These are phyloP conservation scores for Litsea cubeba DNA, from an alignment of 164 flowering plant species.

Conservation along the genomic window DNA sequence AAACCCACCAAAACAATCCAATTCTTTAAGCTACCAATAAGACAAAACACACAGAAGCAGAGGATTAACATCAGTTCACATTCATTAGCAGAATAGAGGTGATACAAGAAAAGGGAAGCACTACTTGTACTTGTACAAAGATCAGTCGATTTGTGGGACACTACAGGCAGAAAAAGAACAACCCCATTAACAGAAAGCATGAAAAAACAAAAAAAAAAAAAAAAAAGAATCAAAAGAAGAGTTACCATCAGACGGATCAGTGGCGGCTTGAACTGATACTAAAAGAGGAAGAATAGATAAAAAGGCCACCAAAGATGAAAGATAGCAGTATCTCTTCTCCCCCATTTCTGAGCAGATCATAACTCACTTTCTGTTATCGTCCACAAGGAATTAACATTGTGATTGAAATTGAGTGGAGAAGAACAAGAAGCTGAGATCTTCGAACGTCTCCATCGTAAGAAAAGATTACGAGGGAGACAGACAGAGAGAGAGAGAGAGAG, in stretches of 20 bases:
- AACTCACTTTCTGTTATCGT: neutral
- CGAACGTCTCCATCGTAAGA: neutral
- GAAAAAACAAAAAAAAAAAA: too few relatives aligned
- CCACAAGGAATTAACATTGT: neutral
- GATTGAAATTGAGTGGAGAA: neutral
- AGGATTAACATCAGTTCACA: too few relatives aligned
- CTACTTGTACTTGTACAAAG: too few relatives aligned
- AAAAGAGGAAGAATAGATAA: neutral
- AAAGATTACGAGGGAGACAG: neutral
- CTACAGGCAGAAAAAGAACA: too few relatives aligned
- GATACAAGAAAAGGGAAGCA: too few relatives aligned
- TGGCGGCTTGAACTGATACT: neutral
- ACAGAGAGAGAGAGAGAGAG: neutral
- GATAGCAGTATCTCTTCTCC: neutral
- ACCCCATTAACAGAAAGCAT: too few relatives aligned
- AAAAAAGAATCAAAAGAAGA: neutral
- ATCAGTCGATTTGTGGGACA: too few relatives aligned
- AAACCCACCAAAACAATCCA: too few relatives aligned
- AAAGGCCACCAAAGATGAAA: neutral
- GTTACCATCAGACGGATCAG: slow-evolving; percentile 15
- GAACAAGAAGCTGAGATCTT: neutral
- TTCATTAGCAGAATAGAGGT: too few relatives aligned
- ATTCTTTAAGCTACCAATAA: too few relatives aligned
- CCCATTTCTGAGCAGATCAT: neutral
- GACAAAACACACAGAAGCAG: too few relatives aligned